Base-by-base conservation (phyloP, 495 filamentous ascomycete genomes). In the Halenospora varia region DNA sequence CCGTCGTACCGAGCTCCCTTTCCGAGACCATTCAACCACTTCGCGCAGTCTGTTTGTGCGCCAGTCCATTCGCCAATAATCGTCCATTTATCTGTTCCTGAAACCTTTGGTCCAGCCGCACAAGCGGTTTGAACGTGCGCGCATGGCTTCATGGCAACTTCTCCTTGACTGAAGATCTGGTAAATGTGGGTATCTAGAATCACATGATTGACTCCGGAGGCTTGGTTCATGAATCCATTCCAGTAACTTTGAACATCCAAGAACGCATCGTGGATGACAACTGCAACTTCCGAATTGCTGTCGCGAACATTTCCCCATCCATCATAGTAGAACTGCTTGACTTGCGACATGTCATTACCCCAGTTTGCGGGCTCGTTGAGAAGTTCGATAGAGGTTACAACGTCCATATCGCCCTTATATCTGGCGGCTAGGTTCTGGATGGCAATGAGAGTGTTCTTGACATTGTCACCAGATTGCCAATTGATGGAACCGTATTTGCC, bases 11-110 rank as follows among this genome's bases (percentile, higher is more conserved):
- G 82, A 22, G 86, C 77, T 22, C 86, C 87, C 55, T 83, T 73
- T 13, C 83, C 82, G 50, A 81, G 79, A 29, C 86, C 88, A 61
- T 91, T 91, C 19, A 91, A 77, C 57, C 80, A 85, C 53, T 80
- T 80, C 15, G 88, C 85, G 65, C 88, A 92, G 65, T 92, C 88
- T 15, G 88, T 91, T 75, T 88, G 74, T 0, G 83, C 83, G 25
- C 71, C 83, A n/a, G 73, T 77, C 80, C 83, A 86, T 66, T 92
- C 88, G 22, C 88, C 88, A 11, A 86, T 77, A 41, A 91, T 71
- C 42, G 80, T 82, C 78, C 82, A 86, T 71, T 90, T 90, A 70
- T 90, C 85, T 2, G 75, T 75, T 44, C 75, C 70, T 20, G 71
- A 62, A 20, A 89, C 70, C 48, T 78, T 68, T 11, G 66, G 61